These are phyloP conservation scores for Pseudogymnoascus sp. DNA, from an alignment of 2,329 filamentous ascomycete genomes.

Conservation along the genomic window DNA sequence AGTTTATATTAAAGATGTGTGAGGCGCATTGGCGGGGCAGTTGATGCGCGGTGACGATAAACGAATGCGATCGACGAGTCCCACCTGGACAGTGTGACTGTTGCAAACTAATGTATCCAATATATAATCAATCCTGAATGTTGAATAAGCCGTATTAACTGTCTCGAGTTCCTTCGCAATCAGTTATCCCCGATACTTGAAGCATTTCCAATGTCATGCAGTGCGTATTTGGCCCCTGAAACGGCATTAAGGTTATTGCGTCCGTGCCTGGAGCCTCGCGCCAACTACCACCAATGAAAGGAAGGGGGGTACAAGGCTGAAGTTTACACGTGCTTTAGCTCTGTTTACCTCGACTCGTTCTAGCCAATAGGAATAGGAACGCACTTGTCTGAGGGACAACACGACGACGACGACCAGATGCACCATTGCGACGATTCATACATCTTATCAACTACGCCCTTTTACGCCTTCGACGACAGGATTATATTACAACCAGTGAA, in stretches of 20 bases:
- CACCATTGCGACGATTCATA: constrained; percentile 3
- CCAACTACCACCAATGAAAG: neutral
- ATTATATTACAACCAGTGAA: neutral
- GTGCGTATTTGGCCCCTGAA: constrained; percentile 9
- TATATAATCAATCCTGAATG: neutral
- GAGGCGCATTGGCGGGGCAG: constrained; percentile 4
- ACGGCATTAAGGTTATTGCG: constrained; percentile 7
- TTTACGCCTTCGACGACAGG: constrained; percentile 1
- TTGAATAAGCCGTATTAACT: neutral
- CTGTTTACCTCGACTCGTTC: neutral
- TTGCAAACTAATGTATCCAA: neutral
- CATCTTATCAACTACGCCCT: constrained; percentile 1
- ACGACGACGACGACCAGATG: neutral
- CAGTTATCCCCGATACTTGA: neutral
- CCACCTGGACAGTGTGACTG: neutral
- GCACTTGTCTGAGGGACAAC: neutral
- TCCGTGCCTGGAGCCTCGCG: constrained; percentile 4
- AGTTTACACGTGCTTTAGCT: neutral
- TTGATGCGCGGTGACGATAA: neutral
- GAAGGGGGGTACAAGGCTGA: neutral
- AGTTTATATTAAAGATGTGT: neutral
- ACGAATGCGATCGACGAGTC: neutral
- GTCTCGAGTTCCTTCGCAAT: neutral
- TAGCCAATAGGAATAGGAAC: neutral
- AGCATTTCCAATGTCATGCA: constrained; percentile 10